phyloP scores from a whole-genome alignment of 2,329 filamentous ascomycete genomes.

The Elsinoe ampelina region DNA sequence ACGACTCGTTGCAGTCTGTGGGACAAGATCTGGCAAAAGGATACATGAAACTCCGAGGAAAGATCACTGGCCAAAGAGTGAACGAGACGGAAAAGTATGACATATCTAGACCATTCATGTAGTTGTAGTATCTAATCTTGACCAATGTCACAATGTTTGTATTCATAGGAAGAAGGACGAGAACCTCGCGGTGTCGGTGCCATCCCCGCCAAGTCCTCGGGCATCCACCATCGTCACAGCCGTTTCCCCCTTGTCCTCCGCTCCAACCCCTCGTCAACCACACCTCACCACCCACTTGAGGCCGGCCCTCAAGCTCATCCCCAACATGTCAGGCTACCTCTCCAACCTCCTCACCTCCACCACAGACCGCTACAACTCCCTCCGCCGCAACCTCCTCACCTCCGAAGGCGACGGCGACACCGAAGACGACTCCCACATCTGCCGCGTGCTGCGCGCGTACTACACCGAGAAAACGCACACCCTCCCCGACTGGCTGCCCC shows the following conservation, averaged over 20 bases:
- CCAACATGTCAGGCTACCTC: constrained; percentile 69
- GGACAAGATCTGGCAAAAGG: neutral
- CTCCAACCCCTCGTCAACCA: neutral
- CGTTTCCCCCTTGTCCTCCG: neutral
- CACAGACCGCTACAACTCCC: constrained; percentile 48
- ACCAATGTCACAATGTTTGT: neutral
- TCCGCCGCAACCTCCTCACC: constrained; percentile 58
- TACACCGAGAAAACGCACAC: constrained; percentile 79
- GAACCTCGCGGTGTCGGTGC: neutral
- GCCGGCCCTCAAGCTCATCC: neutral
- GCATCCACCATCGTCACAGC: constrained; percentile 1
- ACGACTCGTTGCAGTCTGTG: neutral
- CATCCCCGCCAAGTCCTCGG: constrained; percentile 3
- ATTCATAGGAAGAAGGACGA: neutral
- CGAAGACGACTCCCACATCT: constrained; percentile 88
- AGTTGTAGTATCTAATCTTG: neutral
- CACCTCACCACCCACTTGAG: neutral
- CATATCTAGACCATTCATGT: neutral
- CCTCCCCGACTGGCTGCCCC: constrained; percentile 79
- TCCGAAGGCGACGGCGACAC: constrained; percentile 46
- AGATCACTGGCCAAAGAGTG: neutral
- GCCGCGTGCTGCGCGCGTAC: constrained; percentile 83
- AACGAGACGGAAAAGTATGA: neutral
- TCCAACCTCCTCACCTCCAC: constrained; percentile 56
- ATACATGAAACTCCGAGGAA: neutral